These are phyloP conservation scores for Neurospora pannonica DNA, from an alignment of 495 filamentous ascomycete species.

Conservation along the genomic window DNA sequence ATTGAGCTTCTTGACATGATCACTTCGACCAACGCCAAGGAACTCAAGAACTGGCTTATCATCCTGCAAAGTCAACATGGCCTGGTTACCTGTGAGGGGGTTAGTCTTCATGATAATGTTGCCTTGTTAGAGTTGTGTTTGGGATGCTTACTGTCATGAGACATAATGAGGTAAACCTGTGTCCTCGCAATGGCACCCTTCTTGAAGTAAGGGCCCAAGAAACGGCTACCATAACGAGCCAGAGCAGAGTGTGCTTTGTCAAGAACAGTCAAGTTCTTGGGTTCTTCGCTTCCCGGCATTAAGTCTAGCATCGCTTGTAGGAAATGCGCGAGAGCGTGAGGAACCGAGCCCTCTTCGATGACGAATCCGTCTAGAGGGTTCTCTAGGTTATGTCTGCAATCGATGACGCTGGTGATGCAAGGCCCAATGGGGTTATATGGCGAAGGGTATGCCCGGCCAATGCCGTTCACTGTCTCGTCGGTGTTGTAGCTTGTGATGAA, in stretches of 20 bases:
- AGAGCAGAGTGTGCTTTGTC: conserved; percentile 36
- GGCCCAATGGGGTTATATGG: conserved; percentile 50
- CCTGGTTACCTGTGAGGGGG: conserved; percentile 41
- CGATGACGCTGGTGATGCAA: conserved; percentile 56
- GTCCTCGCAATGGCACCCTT: conserved; percentile 49
- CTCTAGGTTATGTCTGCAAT: conserved; percentile 42
- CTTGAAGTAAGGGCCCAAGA: conserved; percentile 47
- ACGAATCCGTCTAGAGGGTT: conserved; percentile 55
- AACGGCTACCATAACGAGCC: conserved; percentile 38
- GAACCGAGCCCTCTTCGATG: conserved; percentile 56
- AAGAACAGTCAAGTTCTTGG: conserved; percentile 27
- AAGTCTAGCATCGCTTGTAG: conserved; percentile 49
- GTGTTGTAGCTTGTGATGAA: conserved; percentile 44
- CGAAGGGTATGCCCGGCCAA: conserved; percentile 40
- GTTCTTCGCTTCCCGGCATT: conserved; percentile 42
- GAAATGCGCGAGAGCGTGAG: conserved; percentile 44
- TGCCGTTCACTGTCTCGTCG: conserved; percentile 43
- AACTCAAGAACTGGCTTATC: conserved; percentile 53
- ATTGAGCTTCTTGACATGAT: conserved; percentile 46
- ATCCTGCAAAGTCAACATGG: conserved; percentile 46
- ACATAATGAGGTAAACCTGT: conserved; percentile 63
- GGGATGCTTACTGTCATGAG: conserved; percentile 45
- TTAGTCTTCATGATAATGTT: not conserved
- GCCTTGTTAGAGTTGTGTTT: conserved; percentile 4
- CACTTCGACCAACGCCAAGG: conserved; percentile 43